Evolutionary conservation across 495 filamentous ascomycete species (phyloP).

Genomic region (Letharia columbiana): DNA sequence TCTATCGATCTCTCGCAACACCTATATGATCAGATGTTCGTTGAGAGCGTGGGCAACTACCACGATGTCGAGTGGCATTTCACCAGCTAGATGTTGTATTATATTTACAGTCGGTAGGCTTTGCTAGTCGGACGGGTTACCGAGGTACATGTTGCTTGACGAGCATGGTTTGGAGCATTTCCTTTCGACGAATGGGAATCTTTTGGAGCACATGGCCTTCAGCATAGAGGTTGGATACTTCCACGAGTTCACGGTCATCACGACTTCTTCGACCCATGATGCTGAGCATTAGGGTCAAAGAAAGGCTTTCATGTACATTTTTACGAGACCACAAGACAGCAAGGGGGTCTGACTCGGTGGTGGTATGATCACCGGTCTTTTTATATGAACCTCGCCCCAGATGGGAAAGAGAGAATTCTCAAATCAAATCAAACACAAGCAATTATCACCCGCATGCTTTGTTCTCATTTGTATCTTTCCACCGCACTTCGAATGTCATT

Average conservation of each 20-base stretch:
- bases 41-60: constrained; percentile 8
- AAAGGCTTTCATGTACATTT: not conserved
- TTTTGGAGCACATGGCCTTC: not conserved
- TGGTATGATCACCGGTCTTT: not conserved
- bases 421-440: not conserved
- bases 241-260: not conserved
- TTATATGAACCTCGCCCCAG: not conserved
- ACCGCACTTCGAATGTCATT: not conserved
- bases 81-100: constrained; percentile 2
- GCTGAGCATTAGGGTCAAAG: not conserved
- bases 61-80: constrained; percentile 25
- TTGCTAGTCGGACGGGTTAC: not conserved
- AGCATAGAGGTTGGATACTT: not conserved
- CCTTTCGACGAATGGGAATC: not conserved
- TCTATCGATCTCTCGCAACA: constrained; percentile 41
- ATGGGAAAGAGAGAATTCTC: not conserved
- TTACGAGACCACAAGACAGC: not conserved
- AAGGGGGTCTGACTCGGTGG: not conserved
- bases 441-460: not conserved
- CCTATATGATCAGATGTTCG: constrained; percentile 34
- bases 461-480: not conserved
- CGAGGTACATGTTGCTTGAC: not conserved
- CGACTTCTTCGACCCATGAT: not conserved
- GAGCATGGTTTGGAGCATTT: not conserved
- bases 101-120: not conserved